Base-by-base conservation (phyloP, 2,329 filamentous ascomycete genomes). In the Pestalotiopsis sp. region DNA sequence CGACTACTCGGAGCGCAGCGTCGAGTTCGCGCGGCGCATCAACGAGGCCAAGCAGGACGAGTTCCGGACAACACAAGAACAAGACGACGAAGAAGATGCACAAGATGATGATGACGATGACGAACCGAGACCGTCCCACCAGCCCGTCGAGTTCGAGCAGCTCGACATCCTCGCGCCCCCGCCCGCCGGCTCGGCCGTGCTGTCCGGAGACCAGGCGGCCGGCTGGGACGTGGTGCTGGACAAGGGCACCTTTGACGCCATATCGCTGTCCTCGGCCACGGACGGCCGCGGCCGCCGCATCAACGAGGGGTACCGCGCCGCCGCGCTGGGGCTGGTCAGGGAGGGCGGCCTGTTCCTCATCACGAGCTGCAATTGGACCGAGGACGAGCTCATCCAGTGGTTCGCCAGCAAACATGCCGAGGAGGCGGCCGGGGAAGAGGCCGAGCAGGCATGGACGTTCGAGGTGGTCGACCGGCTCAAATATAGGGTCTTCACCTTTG, bases 361-460 rank as follows among this genome's bases (percentile, higher is more conserved):
- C 66, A 98, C 96, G 67, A 98, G 94, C 80, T 99, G 96, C 80
- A 99, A 99, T 82, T 99, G 96, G 96, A 98, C 95, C 1, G 94
- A 96, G 82, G 88, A 90, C 56, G 96, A 99, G 83, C 81, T 99
- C 75, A 84, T 87, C 70, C 82, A 81, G 17, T 98, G 95, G 94
- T 96, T 98, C 77, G 89, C 87, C 64, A 83, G 80, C 2, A 80
- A 72, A 36, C 74, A 72, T 62, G 73, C 70, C 38, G 68, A 64
- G 25, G 78, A 63, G 74, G 77, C 4, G 70, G 67, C 3, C 36
- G 70, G 52, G 60, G 38, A 49, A 23, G 20, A 59, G 27, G 45
- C 9, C 23, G 58, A 14, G 20, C 25, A 36, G 20, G 73, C 72
- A 11, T 79, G 80, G 68, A 77, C 83, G 64, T 85, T 97, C 73